Percentiles rank a stretch among this genome's conserved stretches.
Conservation (phyloP, 441 rosid genomes). For the Eruca vesicaria region DNA sequence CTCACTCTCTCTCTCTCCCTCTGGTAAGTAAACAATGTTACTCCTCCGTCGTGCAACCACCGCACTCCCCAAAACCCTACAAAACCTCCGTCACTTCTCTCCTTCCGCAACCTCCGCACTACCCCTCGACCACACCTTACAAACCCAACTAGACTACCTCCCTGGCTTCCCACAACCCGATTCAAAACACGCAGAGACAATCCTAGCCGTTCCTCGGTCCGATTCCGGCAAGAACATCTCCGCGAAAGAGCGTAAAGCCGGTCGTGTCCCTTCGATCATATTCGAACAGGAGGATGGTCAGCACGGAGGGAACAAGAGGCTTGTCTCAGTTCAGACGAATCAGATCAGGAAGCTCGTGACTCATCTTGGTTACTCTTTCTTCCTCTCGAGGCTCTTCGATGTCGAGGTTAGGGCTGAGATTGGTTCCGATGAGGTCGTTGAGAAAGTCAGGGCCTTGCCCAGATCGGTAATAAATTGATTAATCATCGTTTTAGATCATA, state of each 20-base stretch:
- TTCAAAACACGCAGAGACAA: conserved; percentile 65
- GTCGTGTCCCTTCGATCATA: conserved; percentile 75
- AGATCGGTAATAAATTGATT: too few species aligned
- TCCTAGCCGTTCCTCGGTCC: conserved; percentile 68
- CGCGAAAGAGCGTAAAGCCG: conserved; percentile 71
- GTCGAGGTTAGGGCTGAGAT: conserved; percentile 74
- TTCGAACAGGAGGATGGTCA: conserved; percentile 93
- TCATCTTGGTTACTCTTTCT: conserved; percentile 71
- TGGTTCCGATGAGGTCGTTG: conserved; percentile 56
- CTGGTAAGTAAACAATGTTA: conserved; percentile 33
- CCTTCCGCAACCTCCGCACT: conserved; percentile 50
- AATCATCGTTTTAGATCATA: too few species aligned
- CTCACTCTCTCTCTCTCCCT: neutral
- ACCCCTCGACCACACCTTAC: conserved; percentile 1
- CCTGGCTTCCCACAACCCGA: conserved; percentile 78
- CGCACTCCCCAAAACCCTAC: conserved; percentile 40
- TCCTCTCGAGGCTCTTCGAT: conserved; percentile 75
- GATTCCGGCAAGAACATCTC: conserved; percentile 63
- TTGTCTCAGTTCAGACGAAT: conserved; percentile 71
- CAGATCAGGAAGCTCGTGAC: conserved; percentile 80
- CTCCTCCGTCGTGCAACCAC: conserved; percentile 55
- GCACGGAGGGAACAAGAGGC: conserved; percentile 89
- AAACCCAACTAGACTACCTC: conserved; percentile 39
- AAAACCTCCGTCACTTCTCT: conserved; percentile 51
- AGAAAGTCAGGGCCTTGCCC: conserved; percentile 81